phyloP scores from a whole-genome alignment of 2,329 filamentous ascomycete species.

The Penicillium brevicompactum region DNA sequence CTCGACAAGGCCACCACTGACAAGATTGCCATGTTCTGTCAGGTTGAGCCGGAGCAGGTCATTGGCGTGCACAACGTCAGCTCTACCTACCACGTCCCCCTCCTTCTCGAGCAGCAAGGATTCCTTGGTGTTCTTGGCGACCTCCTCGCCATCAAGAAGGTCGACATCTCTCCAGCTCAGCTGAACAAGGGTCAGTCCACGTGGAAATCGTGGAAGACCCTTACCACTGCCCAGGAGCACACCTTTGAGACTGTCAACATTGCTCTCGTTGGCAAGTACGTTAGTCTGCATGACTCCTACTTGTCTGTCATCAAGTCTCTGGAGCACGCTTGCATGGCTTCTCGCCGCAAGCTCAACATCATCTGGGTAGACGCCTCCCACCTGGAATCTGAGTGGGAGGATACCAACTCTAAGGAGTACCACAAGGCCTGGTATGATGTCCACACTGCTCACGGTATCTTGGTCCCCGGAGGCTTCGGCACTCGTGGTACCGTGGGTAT shows the following conservation, averaged over 20 bases:
- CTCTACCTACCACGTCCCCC: slow-evolving; percentile 89
- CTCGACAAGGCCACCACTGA: slow-evolving; percentile 73
- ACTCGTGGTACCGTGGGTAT: slow-evolving; percentile 82
- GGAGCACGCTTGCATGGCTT: slow-evolving; percentile 16
- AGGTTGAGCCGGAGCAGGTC: slow-evolving; percentile 82
- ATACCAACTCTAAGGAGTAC: slow-evolving; percentile 69
- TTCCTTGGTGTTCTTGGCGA: slow-evolving; percentile 67
- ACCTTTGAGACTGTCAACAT: slow-evolving; percentile 73
- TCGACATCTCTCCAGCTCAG: slow-evolving; percentile 51
- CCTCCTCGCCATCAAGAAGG: slow-evolving; percentile 60
- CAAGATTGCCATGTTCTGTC: slow-evolving; percentile 87
- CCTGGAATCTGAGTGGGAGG: slow-evolving; percentile 73
- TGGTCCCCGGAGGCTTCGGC: slow-evolving; percentile 76
- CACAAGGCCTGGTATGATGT: slow-evolving; percentile 85
- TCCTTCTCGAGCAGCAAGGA: slow-evolving; percentile 83
- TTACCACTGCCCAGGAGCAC: slow-evolving; percentile 68
- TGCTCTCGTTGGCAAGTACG: slow-evolving; percentile 92
- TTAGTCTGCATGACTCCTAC: slow-evolving; percentile 80
- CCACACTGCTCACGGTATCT: slow-evolving; percentile 61
- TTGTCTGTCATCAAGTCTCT: slow-evolving; percentile 76
- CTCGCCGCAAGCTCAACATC: slow-evolving; percentile 44
- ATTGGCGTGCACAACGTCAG: slow-evolving; percentile 83
- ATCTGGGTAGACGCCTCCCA: slow-evolving; percentile 83
- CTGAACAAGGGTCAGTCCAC: slow-evolving; percentile 66
- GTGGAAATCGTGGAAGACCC: slow-evolving; percentile 76